These are phyloP conservation scores for Zymoseptoria tritici DNA, from an alignment of 2,329 filamentous ascomycete genomes.

Conservation along the genomic window DNA sequence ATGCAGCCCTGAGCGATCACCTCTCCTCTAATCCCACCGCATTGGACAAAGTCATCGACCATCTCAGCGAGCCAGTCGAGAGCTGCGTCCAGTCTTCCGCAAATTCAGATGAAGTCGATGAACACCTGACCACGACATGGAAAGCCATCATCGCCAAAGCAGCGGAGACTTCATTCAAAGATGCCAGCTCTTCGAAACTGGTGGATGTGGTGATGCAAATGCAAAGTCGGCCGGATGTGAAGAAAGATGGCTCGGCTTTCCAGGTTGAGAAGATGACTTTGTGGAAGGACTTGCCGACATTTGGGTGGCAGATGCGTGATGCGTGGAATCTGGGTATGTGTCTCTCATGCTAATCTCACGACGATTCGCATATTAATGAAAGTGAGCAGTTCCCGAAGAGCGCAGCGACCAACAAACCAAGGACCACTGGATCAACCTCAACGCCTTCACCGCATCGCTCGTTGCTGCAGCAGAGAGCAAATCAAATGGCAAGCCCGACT, in stretches of 20 bases:
- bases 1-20: conserved; percentile 9
- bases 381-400: conserved; percentile 15
- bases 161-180: conserved; percentile 17
- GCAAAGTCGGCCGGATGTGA: conserved; percentile 11
- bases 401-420: conserved; percentile 12
- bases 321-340: conserved; percentile 25
- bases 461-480: conserved; percentile 18
- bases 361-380: conserved; percentile 1
- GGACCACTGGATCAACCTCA: conserved; percentile 25
- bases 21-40: conserved; percentile 4
- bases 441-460: conserved; percentile 24
- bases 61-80: conserved; percentile 19
- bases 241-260: conserved; percentile 15
- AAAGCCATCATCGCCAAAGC: conserved; percentile 17
- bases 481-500: conserved; percentile 16
- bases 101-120: conserved; percentile 15
- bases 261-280: conserved; percentile 20
- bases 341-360: neutral
- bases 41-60: conserved; percentile 8
- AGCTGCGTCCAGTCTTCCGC: conserved; percentile 9
- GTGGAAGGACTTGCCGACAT: conserved; percentile 25
- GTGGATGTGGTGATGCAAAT: conserved; percentile 17
- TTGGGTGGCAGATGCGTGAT: conserved; percentile 26
- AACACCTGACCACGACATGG: conserved; percentile 17
- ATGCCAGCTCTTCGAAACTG: conserved; percentile 12